Base-by-base conservation (phyloP, 2,329 filamentous ascomycete genomes). In the Ascosphaera acerosa region DNA sequence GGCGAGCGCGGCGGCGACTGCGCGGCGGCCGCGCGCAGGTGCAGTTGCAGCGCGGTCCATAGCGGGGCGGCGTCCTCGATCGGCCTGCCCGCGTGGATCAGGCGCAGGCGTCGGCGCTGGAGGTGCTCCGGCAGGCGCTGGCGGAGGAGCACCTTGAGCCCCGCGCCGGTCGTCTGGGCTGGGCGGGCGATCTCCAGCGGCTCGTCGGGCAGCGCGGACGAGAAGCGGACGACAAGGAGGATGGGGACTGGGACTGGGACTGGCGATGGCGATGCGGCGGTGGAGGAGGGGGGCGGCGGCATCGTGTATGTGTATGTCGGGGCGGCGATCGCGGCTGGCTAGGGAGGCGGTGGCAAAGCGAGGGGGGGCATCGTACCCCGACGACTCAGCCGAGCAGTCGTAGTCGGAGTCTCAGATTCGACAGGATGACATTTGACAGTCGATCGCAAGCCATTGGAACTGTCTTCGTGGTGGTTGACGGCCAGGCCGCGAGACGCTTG, bases 81-180 rank as follows among this genome's bases (percentile, higher is more conserved):
- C 35, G 90, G 74, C 46, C 77, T 81, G 37, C 87, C 87, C 31
- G 77, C 68, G 50, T 91, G 71, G 48, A 94, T 92, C 39, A 97
- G 69, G 36, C 84, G 78, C 18, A 94, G 66, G 20, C 80, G 74
- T 37, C 68, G 70, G 26, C 64, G 59, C 10, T 70, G 64, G 38
- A 70, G 61, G 19, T 64, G 54, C 19, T 56, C 45, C 4, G 71
- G 61, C 15, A 92, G 66, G 29, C 74, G 64, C 6, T 60, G 52
- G 40, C 87, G 80, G 46, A 94, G 77, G 32, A 75, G 62, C 42
- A 76, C 72, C 51, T 90, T 91, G 34, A 94, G 64, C 2, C 73
- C 67, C 33, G 80, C 64, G 33, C 78, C 66, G 26, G 78, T 78
- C 7, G 74, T 81, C 18, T 61, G 59, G 30, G 60, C 51, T 0